Evolutionary conservation across 2,329 filamentous ascomycete genomes (phyloP).

Genomic region (Domatiomyces globalis): DNA sequence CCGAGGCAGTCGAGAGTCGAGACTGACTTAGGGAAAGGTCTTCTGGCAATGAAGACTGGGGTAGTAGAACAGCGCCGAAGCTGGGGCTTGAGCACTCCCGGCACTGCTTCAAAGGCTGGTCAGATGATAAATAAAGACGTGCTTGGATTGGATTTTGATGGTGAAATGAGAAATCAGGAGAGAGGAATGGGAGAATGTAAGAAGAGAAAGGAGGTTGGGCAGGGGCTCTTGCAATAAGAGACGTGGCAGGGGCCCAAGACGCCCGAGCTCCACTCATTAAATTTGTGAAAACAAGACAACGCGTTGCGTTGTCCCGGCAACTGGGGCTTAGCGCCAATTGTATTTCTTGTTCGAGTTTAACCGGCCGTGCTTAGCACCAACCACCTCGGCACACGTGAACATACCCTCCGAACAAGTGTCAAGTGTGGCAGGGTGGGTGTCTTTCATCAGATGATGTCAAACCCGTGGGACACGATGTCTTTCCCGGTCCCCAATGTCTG

Average conservation of each 20-base stretch:
- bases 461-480: background rate
- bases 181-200: background rate
- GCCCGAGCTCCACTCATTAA: background rate
- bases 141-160: background rate
- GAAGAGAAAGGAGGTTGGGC: background rate
- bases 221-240: background rate
- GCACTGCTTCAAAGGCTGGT: background rate
- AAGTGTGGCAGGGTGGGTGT: background rate
- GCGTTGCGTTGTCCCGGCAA: background rate
- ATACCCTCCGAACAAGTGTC: too few species aligned
- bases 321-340: background rate
- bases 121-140: background rate
- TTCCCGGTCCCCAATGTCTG: background rate
- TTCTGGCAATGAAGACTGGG: background rate
- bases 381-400: background rate
- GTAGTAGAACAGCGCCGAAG: too few species aligned
- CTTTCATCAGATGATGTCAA: background rate
- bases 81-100: background rate
- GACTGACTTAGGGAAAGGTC: constrained; percentile 12
- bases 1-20: constrained; percentile 21
- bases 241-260: background rate
- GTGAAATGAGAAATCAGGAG: background rate
- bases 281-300: background rate
- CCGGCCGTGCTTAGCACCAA: background rate
- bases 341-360: background rate